A percentile compares a stretch with the other conserved stretches of the same genome.
Evolutionary conservation across 208 protist species (phyloP).

Genomic region (Crithidia thermophila): DNA sequence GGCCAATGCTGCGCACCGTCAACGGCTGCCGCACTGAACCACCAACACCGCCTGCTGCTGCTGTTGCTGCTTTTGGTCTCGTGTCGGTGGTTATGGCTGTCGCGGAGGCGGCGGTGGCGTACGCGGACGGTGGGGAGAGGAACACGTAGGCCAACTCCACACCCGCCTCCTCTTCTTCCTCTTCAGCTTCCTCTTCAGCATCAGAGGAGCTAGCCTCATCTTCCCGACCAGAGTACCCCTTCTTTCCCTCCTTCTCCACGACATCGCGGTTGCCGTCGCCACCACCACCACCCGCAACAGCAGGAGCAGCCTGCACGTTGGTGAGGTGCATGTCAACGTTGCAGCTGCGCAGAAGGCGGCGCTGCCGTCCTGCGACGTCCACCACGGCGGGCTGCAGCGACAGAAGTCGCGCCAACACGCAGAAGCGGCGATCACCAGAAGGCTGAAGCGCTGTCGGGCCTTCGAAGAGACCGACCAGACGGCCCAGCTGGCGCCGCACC

Average conservation of each 20-base stretch:
- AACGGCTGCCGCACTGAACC: too few relatives aligned
- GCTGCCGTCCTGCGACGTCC: constrained; percentile 17
- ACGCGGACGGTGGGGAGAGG: constrained; percentile 41
- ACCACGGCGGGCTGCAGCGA: constrained; percentile 13
- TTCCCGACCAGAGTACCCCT: too few relatives aligned
- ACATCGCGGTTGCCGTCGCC: too few relatives aligned
- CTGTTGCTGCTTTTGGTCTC: neutral
- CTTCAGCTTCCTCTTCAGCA: too few relatives aligned
- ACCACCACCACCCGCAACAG: too few relatives aligned
- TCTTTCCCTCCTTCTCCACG: too few relatives aligned
- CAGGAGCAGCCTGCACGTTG: too few relatives aligned
- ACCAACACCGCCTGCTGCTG: constrained; percentile 17
- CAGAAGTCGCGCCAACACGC: constrained; percentile 18
- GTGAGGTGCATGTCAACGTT: neutral
- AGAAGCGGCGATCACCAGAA: constrained; percentile 10
- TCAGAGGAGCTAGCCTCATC: too few relatives aligned
- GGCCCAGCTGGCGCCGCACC: constrained; percentile 17
- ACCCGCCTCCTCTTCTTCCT: neutral
- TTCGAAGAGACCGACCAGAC: constrained; percentile 20
- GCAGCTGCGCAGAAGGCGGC: neutral
- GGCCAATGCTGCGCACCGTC: too few relatives aligned
- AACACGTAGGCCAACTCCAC: constrained; percentile 29
- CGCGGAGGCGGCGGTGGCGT: constrained; percentile 21
- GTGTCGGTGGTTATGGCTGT: neutral
- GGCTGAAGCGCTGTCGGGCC: neutral